phyloP scores from a whole-genome alignment of 208 protist genomes.

The Trichomonas tenax region DNA sequence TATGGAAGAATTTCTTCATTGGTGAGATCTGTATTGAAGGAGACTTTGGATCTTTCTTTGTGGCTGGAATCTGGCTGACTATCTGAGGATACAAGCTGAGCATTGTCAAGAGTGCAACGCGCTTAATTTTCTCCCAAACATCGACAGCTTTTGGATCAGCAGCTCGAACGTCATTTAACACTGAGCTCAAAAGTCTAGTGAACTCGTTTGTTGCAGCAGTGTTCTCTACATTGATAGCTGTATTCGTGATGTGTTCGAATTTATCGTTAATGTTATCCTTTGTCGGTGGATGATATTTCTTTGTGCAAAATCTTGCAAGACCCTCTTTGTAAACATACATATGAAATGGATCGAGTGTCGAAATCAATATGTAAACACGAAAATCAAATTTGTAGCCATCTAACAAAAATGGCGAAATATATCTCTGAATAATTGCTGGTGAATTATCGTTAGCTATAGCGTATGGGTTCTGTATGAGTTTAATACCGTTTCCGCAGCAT shows the following conservation, averaged over 20 bases:
- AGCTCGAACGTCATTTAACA: background rate
- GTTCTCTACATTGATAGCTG: background rate
- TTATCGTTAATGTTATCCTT: background rate
- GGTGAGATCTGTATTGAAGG: background rate
- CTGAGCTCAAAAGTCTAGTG: background rate
- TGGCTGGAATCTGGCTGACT: background rate
- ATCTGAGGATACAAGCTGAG: background rate
- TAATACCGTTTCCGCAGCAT: background rate
- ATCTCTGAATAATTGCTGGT: constrained; percentile 24
- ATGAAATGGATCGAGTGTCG: constrained; percentile 23
- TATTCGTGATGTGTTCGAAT: constrained; percentile 27
- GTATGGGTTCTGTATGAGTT: background rate
- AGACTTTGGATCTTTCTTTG: background rate
- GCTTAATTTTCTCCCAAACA: background rate
- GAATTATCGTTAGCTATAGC: background rate
- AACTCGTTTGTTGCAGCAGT: background rate
- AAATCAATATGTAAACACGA: constrained; percentile 36
- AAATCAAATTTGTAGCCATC: constrained; percentile 38
- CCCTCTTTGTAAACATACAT: constrained; percentile 31
- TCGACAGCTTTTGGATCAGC: background rate
- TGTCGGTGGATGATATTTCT: constrained; percentile 20
- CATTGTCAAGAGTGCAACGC: background rate
- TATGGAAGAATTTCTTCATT: background rate
- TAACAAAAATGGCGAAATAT: constrained; percentile 34
- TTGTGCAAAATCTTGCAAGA: constrained; percentile 27